phyloP scores from a whole-genome alignment of 2,329 filamentous ascomycete genomes.

The Claviceps capensis region DNA sequence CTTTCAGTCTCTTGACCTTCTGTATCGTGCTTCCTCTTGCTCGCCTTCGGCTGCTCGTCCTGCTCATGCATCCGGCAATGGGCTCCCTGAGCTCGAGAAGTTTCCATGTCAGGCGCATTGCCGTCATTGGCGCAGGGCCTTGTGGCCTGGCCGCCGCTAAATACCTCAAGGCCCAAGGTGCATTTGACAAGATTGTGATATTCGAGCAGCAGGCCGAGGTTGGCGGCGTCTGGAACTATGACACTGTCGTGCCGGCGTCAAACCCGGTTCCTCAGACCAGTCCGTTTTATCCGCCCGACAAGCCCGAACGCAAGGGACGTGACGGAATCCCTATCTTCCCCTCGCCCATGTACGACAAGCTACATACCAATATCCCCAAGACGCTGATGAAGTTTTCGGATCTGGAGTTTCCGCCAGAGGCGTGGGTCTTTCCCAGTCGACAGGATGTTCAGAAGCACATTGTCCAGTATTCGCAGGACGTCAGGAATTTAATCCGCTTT shows the following conservation, averaged over 20 bases:
- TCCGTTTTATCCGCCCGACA: conserved; percentile 47
- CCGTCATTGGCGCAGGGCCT: conserved; percentile 73
- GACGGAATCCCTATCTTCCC: conserved; percentile 46
- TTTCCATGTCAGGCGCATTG: conserved; percentile 47
- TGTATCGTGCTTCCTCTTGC: not conserved
- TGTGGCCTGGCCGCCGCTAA: conserved; percentile 67
- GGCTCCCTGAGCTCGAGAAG: conserved; percentile 14
- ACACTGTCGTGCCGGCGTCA: conserved; percentile 30
- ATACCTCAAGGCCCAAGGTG: conserved; percentile 57
- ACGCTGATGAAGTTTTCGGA: conserved; percentile 71
- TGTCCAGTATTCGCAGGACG: conserved; percentile 52
- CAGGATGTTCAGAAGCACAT: conserved; percentile 62
- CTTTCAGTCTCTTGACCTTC: too few relatives aligned
- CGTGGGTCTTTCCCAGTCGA: conserved; percentile 62
- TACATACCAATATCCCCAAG: conserved; percentile 81
- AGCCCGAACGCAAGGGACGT: conserved; percentile 37
- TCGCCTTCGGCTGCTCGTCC: not conserved
- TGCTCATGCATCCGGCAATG: conserved; percentile 10
- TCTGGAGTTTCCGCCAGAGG: conserved; percentile 45
- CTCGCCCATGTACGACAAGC: conserved; percentile 68
- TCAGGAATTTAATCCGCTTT: conserved; percentile 56
- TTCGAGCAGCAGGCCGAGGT: conserved; percentile 69
- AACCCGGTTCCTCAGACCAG: conserved; percentile 55
- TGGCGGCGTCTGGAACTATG: conserved; percentile 83
- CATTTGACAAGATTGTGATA: conserved; percentile 56